Evolutionary conservation across 495 filamentous ascomycete genomes (phyloP), one percentile per base, ranked within the genome.

Genomic region (Penicillium goetzii): DNA sequence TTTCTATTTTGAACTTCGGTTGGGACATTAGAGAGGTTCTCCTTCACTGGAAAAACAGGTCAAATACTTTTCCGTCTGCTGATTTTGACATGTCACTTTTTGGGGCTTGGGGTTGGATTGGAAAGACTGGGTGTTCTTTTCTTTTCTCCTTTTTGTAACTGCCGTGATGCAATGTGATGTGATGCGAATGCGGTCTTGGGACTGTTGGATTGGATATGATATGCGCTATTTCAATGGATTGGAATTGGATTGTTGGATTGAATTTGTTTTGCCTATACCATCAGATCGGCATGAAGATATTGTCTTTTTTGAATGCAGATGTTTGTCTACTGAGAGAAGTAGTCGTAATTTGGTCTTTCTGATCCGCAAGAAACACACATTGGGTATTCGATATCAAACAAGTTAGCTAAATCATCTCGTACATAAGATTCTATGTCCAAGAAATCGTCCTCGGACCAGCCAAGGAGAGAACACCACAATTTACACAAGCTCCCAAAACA

Each of bases 11-110:
- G 52, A 38, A 25, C 10, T 63, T 61, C 60, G 70, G 69, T 60
- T 74, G 65, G 68, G 65, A 69, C 65, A 60, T 74, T 76, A 76
- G 72, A 73, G 74, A 63, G 66, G 70, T 59, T 67, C 58, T 76
- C 74, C 74, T 72, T 76, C 74, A 74, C 69, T 76, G 74, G 71
- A 73, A 73, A 73, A 73, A 73, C 66, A 65, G 54, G 63, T 66
- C 52, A 61, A 57, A 55, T 56, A 14, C 19, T 21, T 36, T 55
- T 3, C 4, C 15, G 30, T 32, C 30, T 32, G 28, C 50, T 28
- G 30, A n/a, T 30, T 51, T 30, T 12, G 4, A 12, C n/a, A 26
- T 26, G 23, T 12, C 10, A 0, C 11, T 41, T 49, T 49, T 49
- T 56, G 56, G 51, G 51, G 4, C 7, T 15, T 25, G n/a, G 58